phyloP scores from a whole-genome alignment of 768 basidiomycete species.

The Tricholoma terreum region DNA sequence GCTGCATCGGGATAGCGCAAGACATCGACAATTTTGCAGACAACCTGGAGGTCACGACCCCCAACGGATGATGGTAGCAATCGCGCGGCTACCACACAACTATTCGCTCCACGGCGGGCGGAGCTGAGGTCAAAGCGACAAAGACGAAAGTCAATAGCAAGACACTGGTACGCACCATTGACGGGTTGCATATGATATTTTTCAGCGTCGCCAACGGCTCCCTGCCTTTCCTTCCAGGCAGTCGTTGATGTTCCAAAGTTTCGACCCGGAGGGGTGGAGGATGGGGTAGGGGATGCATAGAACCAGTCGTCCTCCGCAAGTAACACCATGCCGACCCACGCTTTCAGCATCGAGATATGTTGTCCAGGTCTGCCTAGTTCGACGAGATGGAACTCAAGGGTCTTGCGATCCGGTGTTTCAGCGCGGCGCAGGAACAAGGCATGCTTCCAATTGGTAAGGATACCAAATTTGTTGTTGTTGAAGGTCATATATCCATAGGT shows the following conservation, averaged over 20 bases:
- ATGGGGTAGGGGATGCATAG: not conserved
- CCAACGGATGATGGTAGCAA: not conserved
- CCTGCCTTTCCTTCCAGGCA: not conserved
- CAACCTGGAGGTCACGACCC: not conserved
- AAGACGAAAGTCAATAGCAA: slow-evolving; percentile 14
- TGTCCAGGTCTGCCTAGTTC: not conserved
- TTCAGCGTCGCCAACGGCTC: not conserved
- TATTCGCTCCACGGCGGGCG: not conserved
- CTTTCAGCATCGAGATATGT: not conserved
- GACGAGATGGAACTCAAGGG: not conserved
- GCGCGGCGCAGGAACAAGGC: not conserved
- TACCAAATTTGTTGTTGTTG: not conserved
- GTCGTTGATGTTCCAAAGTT: not conserved
- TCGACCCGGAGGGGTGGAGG: not conserved
- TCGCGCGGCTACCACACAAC: not conserved
- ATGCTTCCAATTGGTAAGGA: not conserved
- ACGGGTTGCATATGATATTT: not conserved
- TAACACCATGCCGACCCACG: not conserved
- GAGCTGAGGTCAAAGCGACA: slow-evolving; percentile 13
- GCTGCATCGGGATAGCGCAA: not conserved
- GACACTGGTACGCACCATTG: not conserved
- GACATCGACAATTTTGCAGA: not conserved
- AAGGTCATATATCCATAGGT: not conserved
- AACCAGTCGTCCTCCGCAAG: not conserved
- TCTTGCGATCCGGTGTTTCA: not conserved